Base-by-base conservation (phyloP, 257 asterid species). In the Primulina eburnea region DNA sequence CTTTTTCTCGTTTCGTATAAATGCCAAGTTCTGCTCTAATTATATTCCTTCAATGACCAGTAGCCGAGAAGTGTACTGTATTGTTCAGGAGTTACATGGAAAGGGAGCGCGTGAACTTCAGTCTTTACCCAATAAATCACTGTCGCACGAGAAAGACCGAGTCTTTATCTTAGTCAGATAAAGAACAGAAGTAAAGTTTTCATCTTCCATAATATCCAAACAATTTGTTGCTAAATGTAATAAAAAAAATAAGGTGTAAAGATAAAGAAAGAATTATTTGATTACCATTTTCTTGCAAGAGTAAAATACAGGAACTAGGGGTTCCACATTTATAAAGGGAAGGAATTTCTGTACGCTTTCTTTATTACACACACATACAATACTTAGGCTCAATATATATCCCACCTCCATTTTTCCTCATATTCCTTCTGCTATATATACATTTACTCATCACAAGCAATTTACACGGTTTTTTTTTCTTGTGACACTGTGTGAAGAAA, bases 271-370 rank as follows among this genome's bases (percentile, higher is more conserved):
- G 69, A 71, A 74, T 75, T 74, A 59, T 68, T 57, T 24, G 59
- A 53, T 75, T 69, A 56, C 84, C 75, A 78, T 80, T 82, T 80
- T 78, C 71, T 82, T 80, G 85, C 72, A 58, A 74, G 60, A 16
- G 3, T 53, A 68, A 76, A 59, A 34, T 69, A 77, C 83, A 75
- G 71, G 71, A 71, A 71, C 68, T 74, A 58, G 62, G 66, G 65
- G 69, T 77, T 34, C 50, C 10, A 24, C 75, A 65, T 69, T 81
- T 68, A 56, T 69, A 74, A 66, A 77, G 75, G 72, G 65, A 72
- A 63, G 65, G 71, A 63, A 72, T 72, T 76, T 53, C 37, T 35
- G 50, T 28, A 72, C 28, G 38, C 59, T 52, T 53, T 37, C 69
- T 63, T 38, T 52, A 73, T 74, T 70, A 70, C 24, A 65, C 62